Base-by-base conservation (phyloP, 2,329 filamentous ascomycete genomes). In the Berkeleyomyces basicola region DNA sequence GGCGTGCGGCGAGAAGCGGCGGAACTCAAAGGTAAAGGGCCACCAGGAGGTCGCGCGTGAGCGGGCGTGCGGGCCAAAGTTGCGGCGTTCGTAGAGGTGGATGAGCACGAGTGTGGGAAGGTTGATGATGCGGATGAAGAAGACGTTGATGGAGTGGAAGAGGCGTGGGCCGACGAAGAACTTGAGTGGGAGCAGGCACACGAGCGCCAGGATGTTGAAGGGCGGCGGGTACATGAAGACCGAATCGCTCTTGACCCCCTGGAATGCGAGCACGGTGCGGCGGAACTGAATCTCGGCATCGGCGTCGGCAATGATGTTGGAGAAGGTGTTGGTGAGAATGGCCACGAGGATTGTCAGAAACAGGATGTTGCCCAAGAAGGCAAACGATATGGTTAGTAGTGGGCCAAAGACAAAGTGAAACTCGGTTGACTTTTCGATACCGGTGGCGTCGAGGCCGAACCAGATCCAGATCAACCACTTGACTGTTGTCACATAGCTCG, bases 401-500 rank as follows among this genome's bases (percentile, higher is more conserved):
- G 86, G 86, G 0, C 86, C 86, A 2, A 88, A 77, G 33, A 86
- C 72, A 70, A 81, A 76, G 69, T 89, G 84, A 71, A 88, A 85
- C 55, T 83, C 79, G 7, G 73, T 73, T 2, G 75, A 75, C 64
- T 76, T 74, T 64, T 78, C 75, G 55, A 80, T 79, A 9, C 78
- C 78, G 3, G 78, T 79, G 31, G 78, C 86, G 65, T 88, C 86
- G 1, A 89, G 79, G 1, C 86, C 86, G 67, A 89, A 89, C 86
- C 86, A 89, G 67, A 89, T 86, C 83, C 84, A 88, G 2, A 89
- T 76, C 78, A 89, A 86, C 86, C 86, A 89, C 71, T 88, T 88
- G 40, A 80, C 80, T 59, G 88, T 85, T 0, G 83, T 85, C 39
- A 72, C 70, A 74, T 74, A 77, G 44, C 68, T 70, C 1, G 73